These are phyloP conservation scores for Cucurbita ficifolia DNA, from an alignment of 306 rosid species.

Conservation along the genomic window DNA sequence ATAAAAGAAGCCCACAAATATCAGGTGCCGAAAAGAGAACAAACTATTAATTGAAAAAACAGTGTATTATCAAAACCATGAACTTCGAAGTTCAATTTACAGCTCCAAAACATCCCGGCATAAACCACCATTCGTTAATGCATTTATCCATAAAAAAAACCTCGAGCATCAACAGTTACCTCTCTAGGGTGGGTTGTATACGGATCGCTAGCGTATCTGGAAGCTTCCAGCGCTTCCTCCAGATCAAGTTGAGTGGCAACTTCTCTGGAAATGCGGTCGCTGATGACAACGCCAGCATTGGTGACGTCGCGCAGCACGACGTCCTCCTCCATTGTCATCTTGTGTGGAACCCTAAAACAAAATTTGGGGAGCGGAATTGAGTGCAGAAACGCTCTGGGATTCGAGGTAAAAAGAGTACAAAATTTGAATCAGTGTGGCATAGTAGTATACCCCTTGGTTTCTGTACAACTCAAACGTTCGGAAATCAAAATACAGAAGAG, in stretches of 20 bases:
- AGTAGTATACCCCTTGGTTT: not conserved
- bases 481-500: not conserved
- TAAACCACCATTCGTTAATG: not conserved
- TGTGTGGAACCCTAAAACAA: conserved; percentile 14
- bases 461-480: not conserved
- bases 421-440: not conserved
- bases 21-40: not conserved
- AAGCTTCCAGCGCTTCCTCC: conserved; percentile 88
- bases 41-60: not conserved
- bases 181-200: conserved; percentile 81
- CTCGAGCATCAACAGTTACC: conserved; percentile 21
- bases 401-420: not conserved
- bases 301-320: conserved; percentile 68
- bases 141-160: not conserved
- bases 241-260: conserved; percentile 77
- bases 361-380: not conserved
- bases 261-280: conserved; percentile 84
- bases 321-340: conserved; percentile 75
- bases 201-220: conserved; percentile 81
- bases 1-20: not conserved
- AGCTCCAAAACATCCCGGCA: not conserved
- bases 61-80: not conserved
- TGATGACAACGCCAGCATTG: conserved; percentile 62
- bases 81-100: not conserved
- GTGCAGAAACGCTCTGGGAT: not conserved